Base-by-base conservation (phyloP, 2,329 filamentous ascomycete genomes). In the Exophiala alcalophila region DNA sequence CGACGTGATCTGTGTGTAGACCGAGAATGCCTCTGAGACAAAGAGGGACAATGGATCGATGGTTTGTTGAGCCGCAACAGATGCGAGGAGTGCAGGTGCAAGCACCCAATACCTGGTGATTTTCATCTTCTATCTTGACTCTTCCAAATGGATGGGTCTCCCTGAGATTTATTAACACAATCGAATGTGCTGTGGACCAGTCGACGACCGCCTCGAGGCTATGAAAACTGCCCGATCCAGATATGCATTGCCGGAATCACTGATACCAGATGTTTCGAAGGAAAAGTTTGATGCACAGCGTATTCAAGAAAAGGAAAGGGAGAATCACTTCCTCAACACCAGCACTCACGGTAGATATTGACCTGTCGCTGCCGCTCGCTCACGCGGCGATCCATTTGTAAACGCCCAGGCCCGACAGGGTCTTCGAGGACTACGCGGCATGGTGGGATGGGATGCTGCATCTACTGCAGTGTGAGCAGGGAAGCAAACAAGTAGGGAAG, bases 1-100 rank as follows among this genome's bases (percentile, higher is more conserved):
- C 20, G 50, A 53, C n/a, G 46, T 55, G 19, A 50, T 50, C 30
- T 47, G 38, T 24, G 53, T 52, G 30, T 48, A 55, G 21, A 53
- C 41, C n/a, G 48, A 52, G 16, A 32, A 36, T 35, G 47, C 51
- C 20, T 55, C 53, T 3, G 50, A 55, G 12, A 52, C 45, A 15
- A 55, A 40, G 6, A 47, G 18, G 28, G 40, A 43, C 4, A 52
- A 24, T 7, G 42, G 34, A 28, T 53, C 44, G 27, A 36, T 9
- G 12, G 35, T 31, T 15, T 32, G 21, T 29, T 52, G 49, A 20
- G 49, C 38, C 15, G 45, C 30, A 8, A 36, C 28, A 12, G 37
- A 19, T 11, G 28, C 5, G 3, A 38, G 23, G 25, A 35, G 29
- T 25, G 25, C 15, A 32, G 37, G 31, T 29, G 24, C 27, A 27